Percentiles rank a stretch among this genome's conserved stretches.
These are phyloP conservation scores for Monilinia aucupariae DNA, from an alignment of 2,329 filamentous ascomycete genomes.

Conservation along the genomic window DNA sequence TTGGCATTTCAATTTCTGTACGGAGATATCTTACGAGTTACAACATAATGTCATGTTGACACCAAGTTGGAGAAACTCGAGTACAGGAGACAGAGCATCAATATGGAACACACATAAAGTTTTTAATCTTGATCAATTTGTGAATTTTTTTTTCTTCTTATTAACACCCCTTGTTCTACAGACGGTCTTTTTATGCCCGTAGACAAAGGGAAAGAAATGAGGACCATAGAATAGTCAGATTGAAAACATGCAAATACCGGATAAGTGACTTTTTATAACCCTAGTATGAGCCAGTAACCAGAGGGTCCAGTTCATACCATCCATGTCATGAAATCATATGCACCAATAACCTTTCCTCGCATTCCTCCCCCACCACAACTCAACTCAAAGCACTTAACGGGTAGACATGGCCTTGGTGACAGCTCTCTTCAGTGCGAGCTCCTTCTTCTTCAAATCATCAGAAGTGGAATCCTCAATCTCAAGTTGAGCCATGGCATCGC, in stretches of 20 bases:
- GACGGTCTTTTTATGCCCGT: constrained; percentile 35
- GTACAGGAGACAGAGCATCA: neutral
- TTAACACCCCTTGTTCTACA: constrained; percentile 35
- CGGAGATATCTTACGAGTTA: too few relatives aligned
- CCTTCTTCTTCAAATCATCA: constrained; percentile 99
- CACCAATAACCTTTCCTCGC: constrained; percentile 27
- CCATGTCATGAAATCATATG: constrained; percentile 34
- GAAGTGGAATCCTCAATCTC: constrained; percentile 88
- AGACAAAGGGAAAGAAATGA: constrained; percentile 28
- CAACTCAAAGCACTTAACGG: constrained; percentile 53
- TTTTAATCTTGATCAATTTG: constrained; percentile 22
- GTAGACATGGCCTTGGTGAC: constrained; percentile 97
- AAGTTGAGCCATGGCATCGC: constrained; percentile 94
- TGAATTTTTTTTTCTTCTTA: constrained; percentile 24
- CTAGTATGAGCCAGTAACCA: constrained; percentile 31
- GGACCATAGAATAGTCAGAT: constrained; percentile 30
- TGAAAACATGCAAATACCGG: constrained; percentile 28
- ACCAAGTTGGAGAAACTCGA: neutral
- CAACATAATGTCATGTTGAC: too few relatives aligned
- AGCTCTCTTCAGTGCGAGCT: constrained; percentile 92
- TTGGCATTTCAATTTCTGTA: too few relatives aligned
- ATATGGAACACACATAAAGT: neutral
- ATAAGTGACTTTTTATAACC: constrained; percentile 35
- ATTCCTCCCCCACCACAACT: constrained; percentile 21
- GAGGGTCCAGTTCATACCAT: constrained; percentile 33